Base-by-base conservation (phyloP, 2,329 filamentous ascomycete species). In the Lecanosticta acicola region DNA sequence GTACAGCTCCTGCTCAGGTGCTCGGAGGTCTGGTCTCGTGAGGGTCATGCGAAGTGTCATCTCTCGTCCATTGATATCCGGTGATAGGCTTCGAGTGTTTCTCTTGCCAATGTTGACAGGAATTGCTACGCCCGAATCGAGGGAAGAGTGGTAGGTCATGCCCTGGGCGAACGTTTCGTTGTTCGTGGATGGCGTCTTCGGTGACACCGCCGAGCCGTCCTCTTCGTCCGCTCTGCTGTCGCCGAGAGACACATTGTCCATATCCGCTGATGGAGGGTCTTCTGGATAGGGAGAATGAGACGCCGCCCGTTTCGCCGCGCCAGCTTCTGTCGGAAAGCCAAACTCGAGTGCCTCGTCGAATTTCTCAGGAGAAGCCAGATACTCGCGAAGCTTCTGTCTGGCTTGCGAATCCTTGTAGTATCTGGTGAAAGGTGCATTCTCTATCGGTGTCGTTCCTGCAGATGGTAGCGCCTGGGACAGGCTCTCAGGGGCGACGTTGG, bases 21-120 rank as follows among this genome's bases (percentile, higher is more conserved):
- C 83, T 34, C 89, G 82, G 39, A 97, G 75, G 63, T 97, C 91
- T 0, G 89, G 87, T 38, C 90, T 77, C 3, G 93, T 97, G 44
- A 97, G 76, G 0, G 91, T 97, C 89, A 97, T 94, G 39, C 90
- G 86, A 39, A 97, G 70, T 2, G 93, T 97, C 90, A 96, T 96
- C 66, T 97, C 90, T 26, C 90, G 79, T 8, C 50, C 52, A 14
- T 48, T 42, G 17, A 53, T 39, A 20, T 49, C 46, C 14, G 52
- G 52, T 4, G 54, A 50, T 19, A 51, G 16, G 34, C 49, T 49
- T 3, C 54, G 45, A 21, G 36, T 19, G 32, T 40, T 49, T 19
- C 14, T 21, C 37, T 49, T 53, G 33, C 36, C 32, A 16, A 36
- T 32, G 16, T 42, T 39, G 11, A 39, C 43, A 11, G 51, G 54